Conservation (phyloP, 2,329 filamentous ascomycete genomes). For the Tetracladium maxilliforme region DNA sequence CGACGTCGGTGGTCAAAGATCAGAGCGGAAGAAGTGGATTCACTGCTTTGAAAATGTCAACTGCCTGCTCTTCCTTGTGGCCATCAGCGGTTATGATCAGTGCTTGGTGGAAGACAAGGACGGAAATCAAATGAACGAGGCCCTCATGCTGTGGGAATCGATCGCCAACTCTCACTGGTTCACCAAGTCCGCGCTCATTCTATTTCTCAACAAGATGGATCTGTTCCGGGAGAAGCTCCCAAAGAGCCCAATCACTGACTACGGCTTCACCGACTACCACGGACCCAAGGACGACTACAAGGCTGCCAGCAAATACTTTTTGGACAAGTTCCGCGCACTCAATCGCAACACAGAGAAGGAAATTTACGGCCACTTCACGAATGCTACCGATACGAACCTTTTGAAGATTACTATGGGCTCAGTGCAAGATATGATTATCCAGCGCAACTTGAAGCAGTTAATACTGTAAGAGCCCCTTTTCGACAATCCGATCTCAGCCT, state of each 20-base stretch:
- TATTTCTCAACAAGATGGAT: conserved; percentile 86
- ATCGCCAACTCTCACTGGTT: conserved; percentile 86
- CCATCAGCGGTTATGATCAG: conserved; percentile 93
- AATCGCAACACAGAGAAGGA: conserved; percentile 99
- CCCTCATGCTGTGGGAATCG: conserved; percentile 73
- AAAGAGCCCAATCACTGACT: conserved; percentile 73
- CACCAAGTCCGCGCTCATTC: conserved; percentile 76
- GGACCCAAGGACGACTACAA: conserved; percentile 89
- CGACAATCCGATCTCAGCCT: no score
- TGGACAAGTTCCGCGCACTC: conserved; percentile 94
- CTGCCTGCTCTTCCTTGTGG: conserved; percentile 82
- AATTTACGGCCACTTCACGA: conserved; percentile 99
- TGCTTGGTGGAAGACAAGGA: conserved; percentile 93
- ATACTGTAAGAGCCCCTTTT: no score
- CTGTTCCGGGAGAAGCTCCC: conserved; percentile 77
- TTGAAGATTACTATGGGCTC: conserved; percentile 99
- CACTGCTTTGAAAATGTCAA: conserved; percentile 71
- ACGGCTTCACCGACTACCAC: conserved; percentile 86
- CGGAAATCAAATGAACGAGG: conserved; percentile 89
- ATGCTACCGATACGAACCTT: conserved; percentile 95
- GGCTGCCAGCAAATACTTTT: conserved; percentile 93
- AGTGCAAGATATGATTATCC: conserved; percentile 99
- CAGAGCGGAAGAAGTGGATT: conserved; percentile 69
- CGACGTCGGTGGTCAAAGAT: conserved; percentile 61
- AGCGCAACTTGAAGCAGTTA: conserved; percentile 69